These are phyloP conservation scores for Boletus sensibilis DNA, from an alignment of 768 basidiomycete species.

Conservation along the genomic window DNA sequence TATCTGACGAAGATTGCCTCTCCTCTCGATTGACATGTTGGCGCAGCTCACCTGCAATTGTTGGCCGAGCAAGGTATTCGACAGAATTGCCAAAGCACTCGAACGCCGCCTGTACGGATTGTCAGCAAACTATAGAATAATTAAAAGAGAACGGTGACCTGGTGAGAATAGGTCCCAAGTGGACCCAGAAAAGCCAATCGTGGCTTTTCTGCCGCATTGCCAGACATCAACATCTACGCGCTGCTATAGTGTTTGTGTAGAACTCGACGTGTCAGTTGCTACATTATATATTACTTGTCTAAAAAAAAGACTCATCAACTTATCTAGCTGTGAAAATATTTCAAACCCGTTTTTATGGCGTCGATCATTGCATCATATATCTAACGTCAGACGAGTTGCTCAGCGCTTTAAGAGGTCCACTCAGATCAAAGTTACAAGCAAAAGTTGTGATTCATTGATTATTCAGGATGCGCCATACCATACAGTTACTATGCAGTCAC, in stretches of 20 bases:
- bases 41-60: constrained; percentile 40
- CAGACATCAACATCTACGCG: constrained; percentile 4
- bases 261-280: too few relatives aligned
- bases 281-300: too few relatives aligned
- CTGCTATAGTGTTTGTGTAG: too few relatives aligned
- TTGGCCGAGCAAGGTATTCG: constrained; percentile 41
- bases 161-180: constrained; percentile 70
- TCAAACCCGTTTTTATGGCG: constrained; percentile 2
- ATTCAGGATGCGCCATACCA: background rate
- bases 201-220: constrained; percentile 17
- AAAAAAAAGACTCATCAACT: too few relatives aligned
- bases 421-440: background rate
- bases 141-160: constrained; percentile 34
- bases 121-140: constrained; percentile 23
- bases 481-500: background rate
- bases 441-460: too few relatives aligned
- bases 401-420: background rate
- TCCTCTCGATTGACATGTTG: background rate
- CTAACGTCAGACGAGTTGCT: background rate
- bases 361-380: constrained; percentile 1
- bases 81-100: constrained; percentile 46
- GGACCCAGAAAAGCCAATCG: constrained; percentile 62
- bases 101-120: constrained; percentile 41
- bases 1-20: constrained; percentile 42
- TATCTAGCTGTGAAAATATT: constrained; percentile 5